Evolutionary conservation across 2,329 filamentous ascomycete species (phyloP), one percentile per base, ranked within the genome.

Genomic region (Bertia moriformis): DNA sequence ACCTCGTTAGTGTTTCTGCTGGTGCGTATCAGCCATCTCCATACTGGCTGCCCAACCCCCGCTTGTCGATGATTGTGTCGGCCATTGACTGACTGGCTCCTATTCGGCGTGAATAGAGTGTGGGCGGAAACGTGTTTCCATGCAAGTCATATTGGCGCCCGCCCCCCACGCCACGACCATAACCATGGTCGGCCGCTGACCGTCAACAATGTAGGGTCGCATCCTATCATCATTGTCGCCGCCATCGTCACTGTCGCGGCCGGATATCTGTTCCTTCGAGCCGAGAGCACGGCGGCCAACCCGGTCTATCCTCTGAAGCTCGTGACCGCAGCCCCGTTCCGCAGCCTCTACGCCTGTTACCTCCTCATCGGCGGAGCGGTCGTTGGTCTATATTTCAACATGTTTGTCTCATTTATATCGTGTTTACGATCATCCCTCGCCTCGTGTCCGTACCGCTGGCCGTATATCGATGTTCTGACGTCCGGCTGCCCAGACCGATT

Each of bases 401-500:
- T 71, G 7, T n/a, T n/a, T n/a, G n/a, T n/a, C n/a, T n/a, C n/a
- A n/a, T n/a, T n/a, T n/a, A n/a, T n/a, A n/a, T n/a, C n/a, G n/a
- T n/a, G n/a, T n/a, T n/a, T 18, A 38, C 40, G 18, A 38, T 15
- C 18, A 10, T n/a, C n/a, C n/a, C n/a, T n/a, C n/a, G n/a, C n/a
- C n/a, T n/a, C n/a, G n/a, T n/a, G n/a, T n/a, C n/a, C n/a, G n/a
- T n/a, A n/a, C n/a, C n/a, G n/a, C n/a, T n/a, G n/a, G n/a, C n/a
- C n/a, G n/a, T n/a, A n/a, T n/a, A n/a, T n/a, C 14, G 10, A 3
- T 14, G 14, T 17, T 20, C 19, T 43, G 42, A 59, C 71, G 44
- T 51, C 70, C 27, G 72, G 69, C 58, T 71, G 71, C 46, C 74
- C 74, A 4, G n/a, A n/a, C 83, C 83, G 1, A 62, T 88, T 4